phyloP scores from a whole-genome alignment of 2,329 filamentous ascomycete species.

The Ceratocystiopsis brevicomis region DNA sequence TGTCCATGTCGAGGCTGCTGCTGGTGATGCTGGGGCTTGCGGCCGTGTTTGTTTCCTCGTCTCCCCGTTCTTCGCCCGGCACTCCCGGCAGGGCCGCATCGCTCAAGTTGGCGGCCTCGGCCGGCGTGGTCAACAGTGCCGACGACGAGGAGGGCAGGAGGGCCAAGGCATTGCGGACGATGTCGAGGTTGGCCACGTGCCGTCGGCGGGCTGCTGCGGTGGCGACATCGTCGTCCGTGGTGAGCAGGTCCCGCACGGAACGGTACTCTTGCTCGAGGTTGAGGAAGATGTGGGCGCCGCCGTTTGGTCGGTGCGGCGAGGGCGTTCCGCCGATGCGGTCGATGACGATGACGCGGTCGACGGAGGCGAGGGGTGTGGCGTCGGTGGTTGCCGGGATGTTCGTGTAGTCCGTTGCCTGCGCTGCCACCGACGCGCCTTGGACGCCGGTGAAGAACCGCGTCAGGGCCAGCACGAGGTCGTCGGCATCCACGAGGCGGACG shows the following conservation, averaged over 20 bases:
- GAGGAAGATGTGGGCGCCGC: constrained; percentile 58
- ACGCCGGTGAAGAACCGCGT: constrained; percentile 58
- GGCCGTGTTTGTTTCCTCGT: not conserved
- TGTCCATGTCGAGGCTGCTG: too few relatives aligned
- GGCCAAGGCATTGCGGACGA: constrained; percentile 51
- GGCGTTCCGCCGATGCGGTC: constrained; percentile 79
- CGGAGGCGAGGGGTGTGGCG: constrained; percentile 24
- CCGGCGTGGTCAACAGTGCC: constrained; percentile 70
- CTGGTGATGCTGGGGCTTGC: not conserved
- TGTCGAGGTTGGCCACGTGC: constrained; percentile 52
- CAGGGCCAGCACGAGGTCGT: constrained; percentile 56
- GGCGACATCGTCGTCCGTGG: not conserved
- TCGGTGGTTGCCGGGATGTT: not conserved
- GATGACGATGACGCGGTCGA: constrained; percentile 77
- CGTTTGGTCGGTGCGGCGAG: constrained; percentile 37
- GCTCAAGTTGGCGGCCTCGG: constrained; percentile 49
- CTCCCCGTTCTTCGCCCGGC: too few relatives aligned
- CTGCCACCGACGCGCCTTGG: constrained; percentile 14
- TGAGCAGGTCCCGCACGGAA: constrained; percentile 12
- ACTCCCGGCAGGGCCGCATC: not conserved
- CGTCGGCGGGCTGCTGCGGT: constrained; percentile 12
- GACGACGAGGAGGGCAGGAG: constrained; percentile 72
- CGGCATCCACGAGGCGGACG: constrained; percentile 23
- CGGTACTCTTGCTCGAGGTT: constrained; percentile 84
- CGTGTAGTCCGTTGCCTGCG: too few relatives aligned